These are phyloP conservation scores for Asterochloris erici DNA, from an alignment of 139 green algal genomes.

Conservation along the genomic window DNA sequence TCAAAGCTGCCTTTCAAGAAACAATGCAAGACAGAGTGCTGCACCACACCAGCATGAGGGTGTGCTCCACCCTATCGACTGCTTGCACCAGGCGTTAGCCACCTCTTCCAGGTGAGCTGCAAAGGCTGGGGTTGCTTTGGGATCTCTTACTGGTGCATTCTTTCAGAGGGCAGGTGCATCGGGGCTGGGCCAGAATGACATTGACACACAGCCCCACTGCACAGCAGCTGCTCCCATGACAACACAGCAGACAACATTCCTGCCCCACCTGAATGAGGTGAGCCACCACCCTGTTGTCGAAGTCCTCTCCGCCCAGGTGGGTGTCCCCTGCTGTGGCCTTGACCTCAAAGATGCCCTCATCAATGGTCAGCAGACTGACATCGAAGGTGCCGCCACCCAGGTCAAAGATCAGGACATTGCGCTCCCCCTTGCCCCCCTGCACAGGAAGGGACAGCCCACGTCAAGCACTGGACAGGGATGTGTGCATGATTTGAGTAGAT, in stretches of 20 bases:
- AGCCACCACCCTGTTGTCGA: slow-evolving; percentile 93
- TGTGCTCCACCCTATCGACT: too few relatives aligned
- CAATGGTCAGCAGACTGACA: slow-evolving; percentile 98
- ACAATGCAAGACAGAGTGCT: too few relatives aligned
- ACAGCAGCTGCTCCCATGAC: neutral
- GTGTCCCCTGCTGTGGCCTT: slow-evolving; percentile 98
- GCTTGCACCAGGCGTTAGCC: too few relatives aligned
- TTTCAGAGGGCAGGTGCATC: neutral
- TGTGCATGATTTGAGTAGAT: too few relatives aligned
- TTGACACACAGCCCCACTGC: neutral
- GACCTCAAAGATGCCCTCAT: slow-evolving; percentile 99
- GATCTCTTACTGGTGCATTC: too few relatives aligned
- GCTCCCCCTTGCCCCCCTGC: slow-evolving; percentile 43
- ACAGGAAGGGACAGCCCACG: too few relatives aligned
- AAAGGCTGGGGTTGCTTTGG: too few relatives aligned
- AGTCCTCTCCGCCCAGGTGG: slow-evolving; percentile 97
- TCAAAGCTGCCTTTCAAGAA: too few relatives aligned
- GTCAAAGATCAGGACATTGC: slow-evolving; percentile 96
- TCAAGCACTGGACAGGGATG: too few relatives aligned
- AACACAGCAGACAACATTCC: slow-evolving; percentile 8
- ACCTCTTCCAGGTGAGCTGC: too few relatives aligned
- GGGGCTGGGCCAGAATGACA: neutral
- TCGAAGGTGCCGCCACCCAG: slow-evolving; percentile 96
- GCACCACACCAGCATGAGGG: too few relatives aligned
- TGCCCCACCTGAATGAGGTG: slow-evolving; percentile 67